Conservation (phyloP, 2,329 filamentous ascomycete genomes). For the Malbranchea cinnamomea region DNA sequence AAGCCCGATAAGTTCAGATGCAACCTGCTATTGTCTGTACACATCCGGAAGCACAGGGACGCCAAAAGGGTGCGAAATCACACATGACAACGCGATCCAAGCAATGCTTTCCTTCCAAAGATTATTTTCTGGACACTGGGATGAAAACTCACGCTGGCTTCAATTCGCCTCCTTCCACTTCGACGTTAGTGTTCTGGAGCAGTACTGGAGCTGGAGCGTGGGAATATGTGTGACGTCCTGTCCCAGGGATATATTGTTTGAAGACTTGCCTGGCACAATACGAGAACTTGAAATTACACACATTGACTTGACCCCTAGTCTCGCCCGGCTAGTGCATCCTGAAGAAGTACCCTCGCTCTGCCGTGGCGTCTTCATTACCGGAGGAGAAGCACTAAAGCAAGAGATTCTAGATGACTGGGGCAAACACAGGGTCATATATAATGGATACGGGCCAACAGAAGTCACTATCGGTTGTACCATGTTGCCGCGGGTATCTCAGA, state of each 20-base stretch:
- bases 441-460: conserved; percentile 84
- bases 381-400: conserved; percentile 74
- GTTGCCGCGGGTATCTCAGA: conserved; percentile 62
- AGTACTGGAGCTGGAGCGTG: conserved; percentile 91
- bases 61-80: conserved; percentile 78
- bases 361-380: conserved; percentile 80
- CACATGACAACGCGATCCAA: conserved; percentile 77
- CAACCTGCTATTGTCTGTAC: conserved; percentile 70
- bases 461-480: conserved; percentile 88
- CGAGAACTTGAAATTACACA: conserved; percentile 63
- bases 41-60: conserved; percentile 78
- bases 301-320: conserved; percentile 78
- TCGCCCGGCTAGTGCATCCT: conserved; percentile 65
- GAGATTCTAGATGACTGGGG: conserved; percentile 85
- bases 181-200: conserved; percentile 82
- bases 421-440: conserved; percentile 65
- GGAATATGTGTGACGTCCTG: conserved; percentile 74
- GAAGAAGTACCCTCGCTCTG: conserved; percentile 67
- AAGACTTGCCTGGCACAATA: conserved; percentile 64
- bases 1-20: conserved; percentile 30
- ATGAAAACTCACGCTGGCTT: conserved; percentile 59
- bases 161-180: conserved; percentile 94
- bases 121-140: conserved; percentile 64
- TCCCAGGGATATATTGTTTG: conserved; percentile 69
- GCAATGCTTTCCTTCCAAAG: conserved; percentile 75